Evolutionary conservation across 139 green algal species (phyloP), one percentile per base, ranked within the genome.

Genomic region (Protoeuglena noctilucae): DNA sequence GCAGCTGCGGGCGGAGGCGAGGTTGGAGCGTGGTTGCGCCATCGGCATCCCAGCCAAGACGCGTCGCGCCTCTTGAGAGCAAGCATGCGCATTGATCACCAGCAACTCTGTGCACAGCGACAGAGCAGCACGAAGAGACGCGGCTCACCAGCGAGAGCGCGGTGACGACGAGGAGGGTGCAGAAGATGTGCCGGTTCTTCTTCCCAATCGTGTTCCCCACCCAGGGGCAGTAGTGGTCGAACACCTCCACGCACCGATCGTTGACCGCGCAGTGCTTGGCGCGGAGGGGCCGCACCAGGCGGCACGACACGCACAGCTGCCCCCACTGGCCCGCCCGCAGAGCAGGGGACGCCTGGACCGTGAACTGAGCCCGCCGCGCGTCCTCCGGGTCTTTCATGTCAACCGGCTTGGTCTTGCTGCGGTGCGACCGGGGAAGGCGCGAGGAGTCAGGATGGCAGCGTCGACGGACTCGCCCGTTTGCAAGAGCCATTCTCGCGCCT

Each of bases 171-270:
- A 73, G n/a, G 58, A 94, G 74, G 22, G 83, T 77, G 21, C 71
- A 77, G 61, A 96, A 95, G n/a, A 61, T 55, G 46, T 76, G 68
- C 26, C 77, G 57, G 70, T 94, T 94, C 61, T 69, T 72, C 57
- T 86, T 87, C 21, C 86, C 75, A 7, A 71, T 40, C 27, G 29
- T 63, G 49, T 72, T 72, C 18, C 68, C 75, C 40, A 95, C 86
- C 88, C 88, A 96, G 24, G 90, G 90, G 73, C 90, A 98, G 71
- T 88, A 95, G 67, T 98, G 90, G 66, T 98, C 90, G 68, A 97
- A 98, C 34, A 64, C 22, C 56, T 62, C 56, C 22, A 94, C 77
- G 65, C 87, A 96, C 47, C 87, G 78, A 31, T 88, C 73, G 2
- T 72, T 87, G 24, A 89, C 62, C 3, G 64, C 52, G 75, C 82